These are phyloP conservation scores for Bryoglossum gracile DNA, from an alignment of 495 filamentous ascomycete species.

Conservation along the genomic window DNA sequence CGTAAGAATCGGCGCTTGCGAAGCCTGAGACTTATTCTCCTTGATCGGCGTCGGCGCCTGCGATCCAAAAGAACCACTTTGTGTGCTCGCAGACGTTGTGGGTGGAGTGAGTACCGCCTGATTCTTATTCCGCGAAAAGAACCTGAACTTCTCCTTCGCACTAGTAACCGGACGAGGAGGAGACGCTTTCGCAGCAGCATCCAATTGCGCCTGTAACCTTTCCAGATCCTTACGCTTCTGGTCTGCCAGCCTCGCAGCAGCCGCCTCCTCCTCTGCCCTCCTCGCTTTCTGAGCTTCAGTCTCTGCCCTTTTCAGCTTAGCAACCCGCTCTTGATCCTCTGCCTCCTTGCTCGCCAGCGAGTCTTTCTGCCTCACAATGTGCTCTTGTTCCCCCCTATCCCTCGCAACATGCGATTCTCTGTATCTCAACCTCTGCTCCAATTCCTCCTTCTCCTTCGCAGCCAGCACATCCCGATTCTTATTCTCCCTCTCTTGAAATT, in stretches of 20 bases:
- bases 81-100: neutral
- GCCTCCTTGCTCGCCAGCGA: too few species aligned
- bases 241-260: slow-evolving; percentile 36
- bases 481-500: slow-evolving; percentile 17
- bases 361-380: neutral
- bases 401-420: too few species aligned
- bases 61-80: neutral
- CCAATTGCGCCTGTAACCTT: slow-evolving; percentile 36
- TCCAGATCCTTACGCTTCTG: slow-evolving; percentile 38
- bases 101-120: slow-evolving; percentile 8
- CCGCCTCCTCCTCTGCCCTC: slow-evolving; percentile 16
- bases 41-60: neutral
- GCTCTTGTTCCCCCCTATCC: neutral
- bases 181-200: slow-evolving; percentile 22
- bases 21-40: neutral
- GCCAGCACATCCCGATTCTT: too few species aligned
- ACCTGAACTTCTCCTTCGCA: slow-evolving; percentile 19
- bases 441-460: too few species aligned
- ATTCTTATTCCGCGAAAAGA: slow-evolving; percentile 22
- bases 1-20: neutral
- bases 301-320: slow-evolving; percentile 1
- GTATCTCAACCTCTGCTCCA: too few species aligned
- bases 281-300: neutral
- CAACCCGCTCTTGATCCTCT: slow-evolving; percentile 12
- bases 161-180: slow-evolving; percentile 5